Evolutionary conservation across 2,329 filamentous ascomycete species (phyloP), one percentile per base, ranked within the genome.

Genomic region (Trichoderma koningii): DNA sequence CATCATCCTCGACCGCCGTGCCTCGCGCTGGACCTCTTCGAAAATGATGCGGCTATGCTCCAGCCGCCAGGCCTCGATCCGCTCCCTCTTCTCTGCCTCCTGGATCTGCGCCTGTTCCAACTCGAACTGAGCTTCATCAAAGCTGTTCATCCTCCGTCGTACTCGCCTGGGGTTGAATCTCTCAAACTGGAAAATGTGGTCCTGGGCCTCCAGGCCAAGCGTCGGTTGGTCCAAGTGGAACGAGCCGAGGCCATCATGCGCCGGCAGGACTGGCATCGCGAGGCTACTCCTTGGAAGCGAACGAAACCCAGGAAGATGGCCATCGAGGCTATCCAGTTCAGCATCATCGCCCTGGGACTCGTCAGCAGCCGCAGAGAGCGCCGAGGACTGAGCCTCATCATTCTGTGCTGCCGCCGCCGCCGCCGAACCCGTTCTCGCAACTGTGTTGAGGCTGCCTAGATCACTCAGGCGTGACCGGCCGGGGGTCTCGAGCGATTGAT

Each of bases 301-400:
- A 59, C 92, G 87, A 73, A 97, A 97, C 50, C 93, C 93, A 69
- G 93, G 90, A 1, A 98, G 82, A 62, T 96, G 93, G 73, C 94
- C 93, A 75, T 98, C 94, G 47, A 98, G 83, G 74, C 93, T 97
- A 75, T 99, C 95, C 51, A 98, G 82, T 75, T 98, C 94, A 28
- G 84, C 87, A 67, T 92, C 89, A 34, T 91, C 90, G 30, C 89
- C 87, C 23, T 64, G 76, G 68, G 66, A 77, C 69, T 73, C 76
- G 41, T 78, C 75, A 19, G 77, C 76, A 42, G 74, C 69, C 21
- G 72, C 75, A 47, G 79, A 77, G 19, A 78, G 73, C 56, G 77
- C 75, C 14, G 74, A 73, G 10, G 79, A 78, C 48, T 76, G 76
- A 28, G 72, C 75, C 28, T 79, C 78, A 55, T 81, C 80, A 48